These are phyloP conservation scores for Dichomitus squalens DNA, from an alignment of 1,284 basidiomycete genomes.

Conservation along the genomic window DNA sequence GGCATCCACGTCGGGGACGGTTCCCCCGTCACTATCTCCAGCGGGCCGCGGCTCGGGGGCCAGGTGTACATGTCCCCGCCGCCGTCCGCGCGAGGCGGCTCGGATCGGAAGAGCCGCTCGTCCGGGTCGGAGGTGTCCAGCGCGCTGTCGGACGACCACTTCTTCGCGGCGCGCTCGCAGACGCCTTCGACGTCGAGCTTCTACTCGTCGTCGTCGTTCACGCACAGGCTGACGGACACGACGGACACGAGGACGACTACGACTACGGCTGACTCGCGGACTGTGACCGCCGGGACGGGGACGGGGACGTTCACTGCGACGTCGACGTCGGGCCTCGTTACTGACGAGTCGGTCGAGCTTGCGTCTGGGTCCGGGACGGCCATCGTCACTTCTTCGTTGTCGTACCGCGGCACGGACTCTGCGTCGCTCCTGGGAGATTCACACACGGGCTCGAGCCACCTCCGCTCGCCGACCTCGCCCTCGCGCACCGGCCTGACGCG, in stretches of 20 bases:
- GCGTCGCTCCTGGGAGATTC: constrained; percentile 62
- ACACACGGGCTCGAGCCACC: constrained; percentile 43
- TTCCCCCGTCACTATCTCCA: constrained; percentile 58
- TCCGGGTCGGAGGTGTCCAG: constrained; percentile 33
- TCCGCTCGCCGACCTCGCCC: constrained; percentile 31
- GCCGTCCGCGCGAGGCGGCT: constrained; percentile 47
- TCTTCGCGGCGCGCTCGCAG: constrained; percentile 49
- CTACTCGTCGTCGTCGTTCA: constrained; percentile 37
- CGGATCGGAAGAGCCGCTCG: constrained; percentile 34
- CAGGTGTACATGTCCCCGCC: constrained; percentile 65
- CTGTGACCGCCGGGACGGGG: not conserved
- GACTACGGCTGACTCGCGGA: not conserved
- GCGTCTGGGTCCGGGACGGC: constrained; percentile 47
- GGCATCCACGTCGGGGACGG: constrained; percentile 42
- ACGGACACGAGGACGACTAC: constrained; percentile 21
- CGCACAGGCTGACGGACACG: constrained; percentile 25
- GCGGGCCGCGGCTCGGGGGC: constrained; percentile 52
- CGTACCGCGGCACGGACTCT: constrained; percentile 55
- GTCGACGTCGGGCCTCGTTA: constrained; percentile 15
- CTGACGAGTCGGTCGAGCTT: constrained; percentile 39
- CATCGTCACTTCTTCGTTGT: constrained; percentile 54
- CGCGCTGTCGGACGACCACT: constrained; percentile 59
- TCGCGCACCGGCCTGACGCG: constrained; percentile 50
- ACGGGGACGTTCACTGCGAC: not conserved
- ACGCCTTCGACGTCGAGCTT: constrained; percentile 36